These are phyloP conservation scores for Geotrichum klebahnii DNA, from an alignment of 1,139 yeast genomes.

Conservation along the genomic window DNA sequence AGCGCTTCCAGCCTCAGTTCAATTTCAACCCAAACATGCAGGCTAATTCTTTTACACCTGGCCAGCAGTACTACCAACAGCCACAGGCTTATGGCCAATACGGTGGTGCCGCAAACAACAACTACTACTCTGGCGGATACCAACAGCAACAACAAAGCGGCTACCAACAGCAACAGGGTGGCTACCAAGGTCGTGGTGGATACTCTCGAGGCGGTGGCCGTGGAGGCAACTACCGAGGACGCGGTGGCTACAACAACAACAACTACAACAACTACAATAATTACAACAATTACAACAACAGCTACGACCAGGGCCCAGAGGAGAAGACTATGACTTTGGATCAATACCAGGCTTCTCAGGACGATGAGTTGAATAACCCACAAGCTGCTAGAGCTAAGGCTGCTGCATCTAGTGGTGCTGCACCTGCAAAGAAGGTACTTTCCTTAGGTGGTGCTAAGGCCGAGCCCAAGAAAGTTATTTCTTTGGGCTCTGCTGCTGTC, in stretches of 20 bases:
- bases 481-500: conserved; percentile 18
- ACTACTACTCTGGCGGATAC: conserved; percentile 7
- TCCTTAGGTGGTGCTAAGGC: conserved; percentile 20
- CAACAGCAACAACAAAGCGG: conserved; percentile 15
- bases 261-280: conserved; percentile 9
- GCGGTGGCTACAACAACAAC: conserved; percentile 10
- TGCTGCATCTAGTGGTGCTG: conserved; percentile 30
- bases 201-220: conserved; percentile 2
- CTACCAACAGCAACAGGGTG: conserved; percentile 9
- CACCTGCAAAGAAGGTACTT: conserved; percentile 24
- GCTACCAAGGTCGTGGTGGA: conserved; percentile 18
- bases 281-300: conserved; percentile 6
- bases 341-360: conserved; percentile 74
- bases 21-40: conserved; percentile 13
- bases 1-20: conserved; percentile 15
- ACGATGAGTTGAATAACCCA: conserved; percentile 34
- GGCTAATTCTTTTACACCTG: conserved; percentile 16
- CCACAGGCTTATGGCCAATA: conserved; percentile 10
- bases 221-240: conserved; percentile 4
- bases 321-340: conserved; percentile 74
- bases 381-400: conserved; percentile 35
- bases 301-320: conserved; percentile 29
- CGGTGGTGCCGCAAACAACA: conserved; percentile 4
- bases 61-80: conserved; percentile 15
- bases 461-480: conserved; percentile 24